phyloP scores from a whole-genome alignment of 2,329 filamentous ascomycete species.

The Sporothrix sp. region DNA sequence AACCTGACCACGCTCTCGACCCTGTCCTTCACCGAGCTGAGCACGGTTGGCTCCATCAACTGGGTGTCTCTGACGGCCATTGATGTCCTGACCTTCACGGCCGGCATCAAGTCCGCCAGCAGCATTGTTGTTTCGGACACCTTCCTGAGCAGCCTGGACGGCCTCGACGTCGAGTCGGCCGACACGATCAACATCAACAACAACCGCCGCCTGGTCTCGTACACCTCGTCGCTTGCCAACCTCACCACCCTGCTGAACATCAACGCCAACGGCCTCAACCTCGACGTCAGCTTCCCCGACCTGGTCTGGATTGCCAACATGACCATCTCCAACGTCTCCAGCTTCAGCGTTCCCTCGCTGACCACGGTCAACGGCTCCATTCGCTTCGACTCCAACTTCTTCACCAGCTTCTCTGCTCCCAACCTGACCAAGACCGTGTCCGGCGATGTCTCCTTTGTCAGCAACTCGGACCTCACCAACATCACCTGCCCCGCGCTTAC shows the following conservation, averaged over 20 bases:
- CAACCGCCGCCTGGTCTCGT: constrained; percentile 69
- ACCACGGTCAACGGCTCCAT: constrained; percentile 65
- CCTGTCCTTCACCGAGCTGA: constrained; percentile 57
- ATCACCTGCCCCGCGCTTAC: constrained; percentile 62
- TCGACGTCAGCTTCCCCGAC: constrained; percentile 66
- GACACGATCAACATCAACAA: constrained; percentile 75
- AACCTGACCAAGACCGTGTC: constrained; percentile 60
- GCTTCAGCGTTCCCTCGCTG: constrained; percentile 64
- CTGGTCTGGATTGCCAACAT: constrained; percentile 70
- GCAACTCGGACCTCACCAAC: constrained; percentile 57
- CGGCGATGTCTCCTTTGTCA: constrained; percentile 52
- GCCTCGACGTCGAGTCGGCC: constrained; percentile 69
- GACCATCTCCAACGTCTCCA: constrained; percentile 71
- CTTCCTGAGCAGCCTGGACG: constrained; percentile 64
- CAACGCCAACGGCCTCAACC: constrained; percentile 66
- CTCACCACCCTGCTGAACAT: constrained; percentile 63
- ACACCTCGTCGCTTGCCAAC: constrained; percentile 69
- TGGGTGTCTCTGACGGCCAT: constrained; percentile 62
- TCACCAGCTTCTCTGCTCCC: constrained; percentile 50
- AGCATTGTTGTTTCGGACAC: constrained; percentile 78
- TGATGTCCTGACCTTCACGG: constrained; percentile 35
- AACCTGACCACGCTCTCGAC: constrained; percentile 59
- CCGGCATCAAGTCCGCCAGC: constrained; percentile 54
- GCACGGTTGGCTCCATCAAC: constrained; percentile 53
- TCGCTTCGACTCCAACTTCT: constrained; percentile 73